These are phyloP conservation scores for Fusarium piperis DNA, from an alignment of 2,329 filamentous ascomycete species.

Conservation along the genomic window DNA sequence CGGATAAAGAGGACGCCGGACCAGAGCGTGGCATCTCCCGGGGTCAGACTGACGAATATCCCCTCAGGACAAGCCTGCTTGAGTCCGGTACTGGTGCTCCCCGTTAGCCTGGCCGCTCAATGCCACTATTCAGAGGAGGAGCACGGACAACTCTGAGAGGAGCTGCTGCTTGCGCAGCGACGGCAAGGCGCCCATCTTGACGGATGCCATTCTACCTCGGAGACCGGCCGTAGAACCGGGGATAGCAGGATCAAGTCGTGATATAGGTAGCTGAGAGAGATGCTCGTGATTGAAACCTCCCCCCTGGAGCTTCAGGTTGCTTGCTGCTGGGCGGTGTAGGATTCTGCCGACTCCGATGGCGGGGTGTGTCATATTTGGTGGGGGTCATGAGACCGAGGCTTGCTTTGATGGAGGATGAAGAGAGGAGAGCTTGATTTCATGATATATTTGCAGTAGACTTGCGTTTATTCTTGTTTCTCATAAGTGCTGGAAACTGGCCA, in stretches of 20 bases:
- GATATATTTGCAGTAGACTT: not conserved
- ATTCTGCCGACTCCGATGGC: not conserved
- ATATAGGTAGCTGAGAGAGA: not conserved
- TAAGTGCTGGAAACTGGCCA: conserved; percentile 21
- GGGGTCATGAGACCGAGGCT: not conserved
- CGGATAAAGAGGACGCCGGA: conserved; percentile 91
- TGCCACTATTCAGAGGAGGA: not conserved
- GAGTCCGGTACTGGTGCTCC: conserved; percentile 72
- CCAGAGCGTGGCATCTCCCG: conserved; percentile 84
- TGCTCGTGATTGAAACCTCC: not conserved
- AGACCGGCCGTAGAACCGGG: not conserved
- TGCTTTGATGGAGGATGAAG: not conserved
- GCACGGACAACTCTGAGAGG: conserved; percentile 80
- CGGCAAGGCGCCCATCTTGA: conserved; percentile 58
- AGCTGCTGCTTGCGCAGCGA: conserved; percentile 78
- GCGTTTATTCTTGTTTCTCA: not conserved
- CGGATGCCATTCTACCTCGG: conserved; percentile 52
- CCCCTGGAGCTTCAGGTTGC: not conserved
- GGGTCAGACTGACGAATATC: conserved; percentile 85
- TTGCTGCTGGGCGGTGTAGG: conserved; percentile 35
- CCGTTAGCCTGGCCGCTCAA: conserved; percentile 37
- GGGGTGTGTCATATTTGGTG: not conserved
- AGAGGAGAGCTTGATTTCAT: not conserved
- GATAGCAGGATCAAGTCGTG: not conserved
- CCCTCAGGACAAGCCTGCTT: conserved; percentile 86